Base-by-base conservation (phyloP, 2,329 filamentous ascomycete genomes). In the Knufia petricola region DNA sequence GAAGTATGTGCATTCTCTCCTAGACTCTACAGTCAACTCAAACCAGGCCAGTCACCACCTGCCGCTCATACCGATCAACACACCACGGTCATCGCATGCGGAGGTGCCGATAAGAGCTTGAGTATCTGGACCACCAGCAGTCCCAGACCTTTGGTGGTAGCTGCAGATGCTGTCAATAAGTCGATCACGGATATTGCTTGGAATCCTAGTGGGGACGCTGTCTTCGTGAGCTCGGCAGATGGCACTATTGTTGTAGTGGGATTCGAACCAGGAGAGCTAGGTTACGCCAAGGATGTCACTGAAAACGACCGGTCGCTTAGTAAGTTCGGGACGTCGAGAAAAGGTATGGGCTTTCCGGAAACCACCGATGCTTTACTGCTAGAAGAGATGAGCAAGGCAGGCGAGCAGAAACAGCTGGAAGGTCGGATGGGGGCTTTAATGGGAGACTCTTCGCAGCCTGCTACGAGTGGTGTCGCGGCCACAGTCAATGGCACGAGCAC, bases 91-190 rank as follows among this genome's bases (percentile, higher is more conserved):
- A 94, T 98, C 58, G 92, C 94, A 7, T 96, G 90, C 53, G 92
- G 90, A 4, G 94, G 92, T 2, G 92, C 95, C 61, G 92, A 98
- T 64, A 96, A 95, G 67, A 92, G 89, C 2, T 69, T 98, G 36
- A 95, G 87, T 60, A 84, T 98, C 31, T 98, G 92, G 92, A 96
- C 95, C 59, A 98, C 94, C 1, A 95, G 88, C 61, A 94, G 87
- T 20, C 89, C 92, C 0, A 75, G 92, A 19, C 92, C 92, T 0
- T 82, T 96, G 17, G 82, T 95, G 17, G 88, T 96, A 46, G 76
- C 88, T 8, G 87, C 95, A 62, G 90, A 96, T 59, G 67, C 98
- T 51, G 83, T 87, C 15, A 81, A 80, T 36, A 98, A 98, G 64
- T 86, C 92, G 0, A 90, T 98, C 55, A 94, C 88, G 1, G 92